Evolutionary conservation across 2,329 filamentous ascomycete genomes (phyloP), one percentile per base, ranked within the genome.

Genomic region (Penicillium nordicum): DNA sequence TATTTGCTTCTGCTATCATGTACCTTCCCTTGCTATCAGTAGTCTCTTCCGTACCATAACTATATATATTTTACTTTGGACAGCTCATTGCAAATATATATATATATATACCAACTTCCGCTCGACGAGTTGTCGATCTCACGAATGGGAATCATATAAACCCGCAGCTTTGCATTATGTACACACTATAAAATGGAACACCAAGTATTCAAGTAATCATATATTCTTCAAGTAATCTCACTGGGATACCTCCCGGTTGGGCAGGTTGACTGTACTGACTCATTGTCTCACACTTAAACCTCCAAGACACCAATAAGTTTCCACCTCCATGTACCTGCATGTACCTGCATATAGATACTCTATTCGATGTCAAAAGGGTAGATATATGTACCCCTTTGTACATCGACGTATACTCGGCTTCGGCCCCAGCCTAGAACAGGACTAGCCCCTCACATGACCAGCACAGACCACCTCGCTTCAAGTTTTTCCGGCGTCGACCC

Each of bases 401-500:
- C 2, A 11, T 25, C 8, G 5, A 25, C 34, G 27, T 45, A 29
- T 52, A 23, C 40, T 29, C 23, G 30, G 23, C 18, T 18, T 23
- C 10, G 30, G 25, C 12, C 38, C n/a, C 44, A 37, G 27, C 37
- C 51, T 34, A 36, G 30, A 44, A 52, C 23, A 30, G 54, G 27
- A 50, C 18, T 27, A 48, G 41, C 8, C 12, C 44, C 49, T 63
- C 68, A 71, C 66, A 69, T 71, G 67, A 58, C 5, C 16, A 5
- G 61, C 70, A 73, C 70, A 63, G 69, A 43, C 69, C 70, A 72
- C 23, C 66, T 73, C 71, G 71, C 71, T 73, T 73, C 71, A 57
- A 50, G 59, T 66, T 62, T 63, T 63, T 62, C 64, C 63, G 63
- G 53, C 27, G 34, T 38, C 36, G 36, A 38, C 53, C 45, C 58